These are phyloP conservation scores for Solanum etuberosum DNA, from an alignment of 257 asterid species.

Conservation along the genomic window DNA sequence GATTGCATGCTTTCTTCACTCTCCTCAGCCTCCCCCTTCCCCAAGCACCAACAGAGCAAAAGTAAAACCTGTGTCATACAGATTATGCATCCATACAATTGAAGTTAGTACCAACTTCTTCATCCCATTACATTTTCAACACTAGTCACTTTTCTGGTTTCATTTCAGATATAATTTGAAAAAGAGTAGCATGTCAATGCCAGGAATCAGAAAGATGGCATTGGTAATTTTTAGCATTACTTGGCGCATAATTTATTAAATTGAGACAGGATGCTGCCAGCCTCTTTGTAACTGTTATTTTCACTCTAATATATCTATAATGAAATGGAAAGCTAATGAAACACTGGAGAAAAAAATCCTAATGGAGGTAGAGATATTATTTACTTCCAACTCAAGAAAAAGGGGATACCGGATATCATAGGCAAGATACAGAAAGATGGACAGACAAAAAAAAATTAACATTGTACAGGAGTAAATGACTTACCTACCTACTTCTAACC, in stretches of 20 bases:
- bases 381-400: neutral
- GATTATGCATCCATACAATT: neutral
- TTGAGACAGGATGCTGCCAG: neutral
- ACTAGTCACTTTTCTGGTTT: neutral
- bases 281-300: neutral
- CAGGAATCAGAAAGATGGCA: neutral
- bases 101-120: neutral
- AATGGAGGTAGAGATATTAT: neutral
- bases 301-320: neutral
- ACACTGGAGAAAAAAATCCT: neutral
- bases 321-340: neutral
- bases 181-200: neutral
- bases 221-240: neutral
- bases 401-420: neutral
- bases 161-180: neutral
- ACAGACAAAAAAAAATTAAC: neutral
- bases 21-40: neutral
- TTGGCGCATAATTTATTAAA: neutral
- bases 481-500: slow-evolving; percentile 16
- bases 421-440: neutral
- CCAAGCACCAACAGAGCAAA: neutral
- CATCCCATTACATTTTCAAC: neutral
- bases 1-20: neutral
- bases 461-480: neutral
- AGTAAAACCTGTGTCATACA: neutral